Conservation (phyloP, 345 rosid species). For the Brassica cretica region DNA sequence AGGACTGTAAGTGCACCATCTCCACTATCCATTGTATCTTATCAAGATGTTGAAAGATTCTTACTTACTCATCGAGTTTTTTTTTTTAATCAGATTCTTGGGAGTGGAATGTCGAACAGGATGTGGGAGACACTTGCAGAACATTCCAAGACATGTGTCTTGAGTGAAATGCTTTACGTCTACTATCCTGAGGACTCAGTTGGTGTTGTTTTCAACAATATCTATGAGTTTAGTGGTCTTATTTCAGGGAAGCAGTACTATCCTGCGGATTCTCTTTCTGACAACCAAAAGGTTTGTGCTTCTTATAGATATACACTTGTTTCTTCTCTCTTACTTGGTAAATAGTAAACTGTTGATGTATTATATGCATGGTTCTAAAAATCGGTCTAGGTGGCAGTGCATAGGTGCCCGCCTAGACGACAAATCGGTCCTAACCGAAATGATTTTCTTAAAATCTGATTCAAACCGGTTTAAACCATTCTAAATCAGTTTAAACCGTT, state of each 20-base stretch:
- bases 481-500: no score
- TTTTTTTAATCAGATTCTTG: constrained; percentile 72
- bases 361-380: neutral
- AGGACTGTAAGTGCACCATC: constrained; percentile 60
- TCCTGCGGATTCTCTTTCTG: constrained; percentile 76
- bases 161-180: constrained; percentile 77
- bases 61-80: constrained; percentile 3
- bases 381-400: no score
- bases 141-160: constrained; percentile 88
- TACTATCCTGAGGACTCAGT: constrained; percentile 72
- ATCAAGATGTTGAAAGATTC: constrained; percentile 11
- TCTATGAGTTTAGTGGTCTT: constrained; percentile 73
- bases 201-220: constrained; percentile 81
- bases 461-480: no score
- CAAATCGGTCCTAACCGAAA: no score
- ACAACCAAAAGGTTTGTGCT: constrained; percentile 70
- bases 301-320: neutral
- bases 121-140: constrained; percentile 98
- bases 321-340: neutral
- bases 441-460: no score
- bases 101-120: constrained; percentile 99
- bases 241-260: constrained; percentile 69
- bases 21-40: neutral
- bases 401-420: no score
- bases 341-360: constrained; percentile 3